Evolutionary conservation across 2,329 filamentous ascomycete genomes (phyloP).

Genomic region (Penicillium sp.): DNA sequence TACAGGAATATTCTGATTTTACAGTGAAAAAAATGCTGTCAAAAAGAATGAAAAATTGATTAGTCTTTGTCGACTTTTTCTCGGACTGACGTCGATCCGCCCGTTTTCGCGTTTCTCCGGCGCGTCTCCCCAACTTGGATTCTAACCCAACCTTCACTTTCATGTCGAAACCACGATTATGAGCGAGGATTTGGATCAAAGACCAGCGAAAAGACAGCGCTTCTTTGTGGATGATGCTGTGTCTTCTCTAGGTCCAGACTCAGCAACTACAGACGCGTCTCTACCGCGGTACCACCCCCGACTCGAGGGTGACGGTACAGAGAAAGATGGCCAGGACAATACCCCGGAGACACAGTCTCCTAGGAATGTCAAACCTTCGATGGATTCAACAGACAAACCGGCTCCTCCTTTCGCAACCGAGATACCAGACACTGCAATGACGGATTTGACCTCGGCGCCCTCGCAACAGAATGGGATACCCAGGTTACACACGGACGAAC

Average conservation of each 20-base stretch:
- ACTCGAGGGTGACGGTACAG: neutral
- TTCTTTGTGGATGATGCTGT: slow-evolving; percentile 58
- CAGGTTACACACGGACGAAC: neutral
- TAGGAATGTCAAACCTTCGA: neutral
- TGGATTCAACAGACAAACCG: neutral
- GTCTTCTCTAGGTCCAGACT: slow-evolving; percentile 19
- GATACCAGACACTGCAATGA: neutral
- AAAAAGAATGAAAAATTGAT: neutral
- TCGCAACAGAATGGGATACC: neutral
- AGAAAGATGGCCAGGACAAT: neutral
- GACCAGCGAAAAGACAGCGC: slow-evolving; percentile 61
- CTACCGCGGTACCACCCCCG: slow-evolving; percentile 4
- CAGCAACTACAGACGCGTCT: slow-evolving; percentile 20
- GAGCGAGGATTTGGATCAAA: slow-evolving; percentile 47
- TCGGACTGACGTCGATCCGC: slow-evolving; percentile 31
- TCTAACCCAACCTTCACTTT: neutral
- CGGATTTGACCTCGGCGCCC: neutral
- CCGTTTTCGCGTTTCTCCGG: slow-evolving; percentile 29
- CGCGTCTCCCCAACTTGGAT: slow-evolving; percentile 33
- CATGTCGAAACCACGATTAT: slow-evolving; percentile 17
- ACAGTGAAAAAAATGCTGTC: neutral
- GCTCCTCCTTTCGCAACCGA: neutral
- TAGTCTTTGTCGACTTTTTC: slow-evolving; percentile 1
- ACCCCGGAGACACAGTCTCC: neutral
- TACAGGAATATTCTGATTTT: neutral